Base-by-base conservation (phyloP, 805 yeast species). In the Priceomyces castillae region DNA sequence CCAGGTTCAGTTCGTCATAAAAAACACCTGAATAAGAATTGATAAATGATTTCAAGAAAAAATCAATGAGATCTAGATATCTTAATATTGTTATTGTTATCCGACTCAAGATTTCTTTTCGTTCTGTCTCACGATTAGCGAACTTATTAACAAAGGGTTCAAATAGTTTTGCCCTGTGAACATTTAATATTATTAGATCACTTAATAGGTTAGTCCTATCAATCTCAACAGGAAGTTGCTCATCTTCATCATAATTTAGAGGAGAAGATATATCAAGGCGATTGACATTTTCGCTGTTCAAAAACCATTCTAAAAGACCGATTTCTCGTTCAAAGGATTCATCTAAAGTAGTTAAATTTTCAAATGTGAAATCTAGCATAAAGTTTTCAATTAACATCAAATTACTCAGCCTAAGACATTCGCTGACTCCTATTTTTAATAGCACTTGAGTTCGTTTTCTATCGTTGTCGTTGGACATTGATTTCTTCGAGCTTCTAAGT, bases 321-420 rank as follows among this genome's bases (percentile, higher is more conserved):
- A 69, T 66, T 52, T 77, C 81, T 37, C 62, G 57, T 15, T 67
- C 69, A 53, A 73, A 76, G 26, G 63, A 61, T 12, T 49, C 56
- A 44, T 74, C 76, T 36, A 77, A 65, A 3, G 58, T 59, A 42
- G 64, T 41, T 17, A 77, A 61, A 40, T 73, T 71, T n/a, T 63
- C 59, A 43, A 67, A 61, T 11, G 66, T 61, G 43, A 76, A 71
- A 30, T 74, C 68, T 26, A 68, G 64, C 68, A 74, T 72, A 48
- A 74, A 76, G 40, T 74, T 75, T 46, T 77, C 81, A 44, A 77
- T 76, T 41, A 76, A 59, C 64, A 75, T 70, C 52, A 69, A 67
- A 40, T 78, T 77, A 14, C 79, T 72, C 31, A 65, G 57, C 40
- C 79, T 62, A 14, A 76, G 63, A 46, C 78, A 69, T 47, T 76